Conservation (phyloP, 129 eudicot genomes). For the Lactuca sativa region DNA sequence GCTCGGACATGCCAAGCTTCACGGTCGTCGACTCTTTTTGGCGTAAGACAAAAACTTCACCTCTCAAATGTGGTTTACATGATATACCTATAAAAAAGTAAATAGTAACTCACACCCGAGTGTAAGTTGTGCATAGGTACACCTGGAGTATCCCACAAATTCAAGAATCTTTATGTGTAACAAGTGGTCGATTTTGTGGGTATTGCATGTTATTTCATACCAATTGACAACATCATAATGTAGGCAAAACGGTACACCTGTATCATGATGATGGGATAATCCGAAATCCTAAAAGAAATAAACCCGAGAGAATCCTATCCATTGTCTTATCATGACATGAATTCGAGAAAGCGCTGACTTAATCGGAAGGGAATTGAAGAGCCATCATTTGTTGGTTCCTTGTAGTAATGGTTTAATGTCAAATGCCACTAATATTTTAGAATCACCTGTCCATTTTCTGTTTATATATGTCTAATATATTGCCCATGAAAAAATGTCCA, state of each 20-base stretch:
- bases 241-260: conserved; percentile 31
- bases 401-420: conserved; percentile 5
- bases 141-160: background rate
- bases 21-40: too few relatives aligned
- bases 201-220: background rate
- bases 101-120: background rate
- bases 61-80: too few relatives aligned
- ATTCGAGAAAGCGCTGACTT: conserved; percentile 32
- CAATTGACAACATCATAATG: conserved; percentile 10
- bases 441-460: conserved; percentile 25
- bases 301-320: conserved; percentile 14
- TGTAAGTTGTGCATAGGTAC: background rate
- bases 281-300: conserved; percentile 11
- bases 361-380: background rate
- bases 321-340: conserved; percentile 17
- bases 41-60: too few relatives aligned
- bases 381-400: conserved; percentile 24
- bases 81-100: too few relatives aligned
- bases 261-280: conserved; percentile 29
- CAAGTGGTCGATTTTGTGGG: too few relatives aligned
- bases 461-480: too few relatives aligned
- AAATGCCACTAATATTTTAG: conserved; percentile 30
- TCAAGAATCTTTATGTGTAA: background rate
- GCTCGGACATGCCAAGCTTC: too few relatives aligned
- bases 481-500: too few relatives aligned